phyloP scores from a whole-genome alignment of 768 basidiomycete genomes.

The Lactarius pseudohatsudake region DNA sequence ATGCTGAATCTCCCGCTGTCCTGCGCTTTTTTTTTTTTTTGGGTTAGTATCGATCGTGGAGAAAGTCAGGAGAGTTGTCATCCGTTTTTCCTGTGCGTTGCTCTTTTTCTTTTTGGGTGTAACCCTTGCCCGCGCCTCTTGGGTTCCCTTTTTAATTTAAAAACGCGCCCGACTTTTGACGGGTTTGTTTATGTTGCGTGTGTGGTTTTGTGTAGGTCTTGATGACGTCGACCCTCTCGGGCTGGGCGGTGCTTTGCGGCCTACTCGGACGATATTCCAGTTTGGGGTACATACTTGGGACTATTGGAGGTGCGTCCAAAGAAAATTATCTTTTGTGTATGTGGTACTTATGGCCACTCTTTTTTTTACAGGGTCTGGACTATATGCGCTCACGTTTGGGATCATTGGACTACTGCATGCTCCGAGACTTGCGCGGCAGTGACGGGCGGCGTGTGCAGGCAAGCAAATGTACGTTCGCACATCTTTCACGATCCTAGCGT shows the following conservation, averaged over 20 bases:
- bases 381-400: slow-evolving; percentile 73
- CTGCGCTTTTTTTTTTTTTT: slow-evolving; percentile 1
- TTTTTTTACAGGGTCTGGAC: slow-evolving; percentile 52
- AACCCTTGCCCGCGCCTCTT: background rate
- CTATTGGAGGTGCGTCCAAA: slow-evolving; percentile 43
- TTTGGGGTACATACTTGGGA: slow-evolving; percentile 62
- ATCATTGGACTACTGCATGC: slow-evolving; percentile 70
- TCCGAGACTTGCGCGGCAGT: slow-evolving; percentile 37
- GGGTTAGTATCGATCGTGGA: slow-evolving; percentile 69
- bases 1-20: slow-evolving; percentile 32
- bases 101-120: background rate
- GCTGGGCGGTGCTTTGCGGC: slow-evolving; percentile 62
- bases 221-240: slow-evolving; percentile 66
- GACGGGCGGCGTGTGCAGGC: background rate
- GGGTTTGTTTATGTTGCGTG: background rate
- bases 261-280: slow-evolving; percentile 67
- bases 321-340: slow-evolving; percentile 38
- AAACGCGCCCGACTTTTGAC: background rate
- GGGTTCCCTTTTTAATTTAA: background rate
- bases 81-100: slow-evolving; percentile 57
- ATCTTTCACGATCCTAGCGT: slow-evolving; percentile 6
- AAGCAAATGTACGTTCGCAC: background rate
- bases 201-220: slow-evolving; percentile 39
- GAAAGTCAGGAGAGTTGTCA: slow-evolving; percentile 66
- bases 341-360: background rate